These are phyloP conservation scores for Globisporangium rhizosaccharum DNA, from an alignment of 352 stramenopile species.

Conservation along the genomic window DNA sequence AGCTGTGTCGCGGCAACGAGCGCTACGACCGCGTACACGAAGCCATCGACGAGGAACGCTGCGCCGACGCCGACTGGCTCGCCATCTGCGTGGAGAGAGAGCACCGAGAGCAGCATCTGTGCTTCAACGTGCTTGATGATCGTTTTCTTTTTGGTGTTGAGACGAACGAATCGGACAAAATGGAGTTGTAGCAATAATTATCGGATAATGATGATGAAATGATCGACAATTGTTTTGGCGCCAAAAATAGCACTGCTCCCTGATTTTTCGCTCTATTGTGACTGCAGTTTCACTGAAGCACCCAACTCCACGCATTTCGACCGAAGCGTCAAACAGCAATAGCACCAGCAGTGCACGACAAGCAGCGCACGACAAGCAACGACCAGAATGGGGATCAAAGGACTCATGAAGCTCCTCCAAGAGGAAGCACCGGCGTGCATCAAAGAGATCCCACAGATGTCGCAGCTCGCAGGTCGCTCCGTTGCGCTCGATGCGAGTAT, in stretches of 20 bases:
- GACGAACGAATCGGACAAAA: neutral
- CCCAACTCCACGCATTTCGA: too few species aligned
- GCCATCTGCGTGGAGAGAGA: neutral
- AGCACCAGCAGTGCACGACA: neutral
- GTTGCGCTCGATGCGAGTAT: constrained; percentile 99
- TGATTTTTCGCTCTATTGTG: too few species aligned
- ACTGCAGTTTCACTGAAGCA: too few species aligned
- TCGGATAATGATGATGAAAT: neutral
- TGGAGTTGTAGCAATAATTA: too few species aligned
- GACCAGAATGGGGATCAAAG: constrained; percentile 97
- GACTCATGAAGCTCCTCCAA: constrained; percentile 97
- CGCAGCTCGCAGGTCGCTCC: constrained; percentile 92
- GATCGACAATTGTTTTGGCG: neutral
- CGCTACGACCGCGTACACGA: constrained; percentile 66
- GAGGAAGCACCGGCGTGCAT: constrained; percentile 96
- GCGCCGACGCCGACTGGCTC: constrained; percentile 45
- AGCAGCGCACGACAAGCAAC: neutral
- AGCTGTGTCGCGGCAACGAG: constrained; percentile 55
- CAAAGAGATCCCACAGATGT: constrained; percentile 93
- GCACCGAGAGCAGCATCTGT: neutral
- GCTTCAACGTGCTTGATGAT: neutral
- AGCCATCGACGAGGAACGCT: constrained; percentile 63
- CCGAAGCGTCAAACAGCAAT: neutral
- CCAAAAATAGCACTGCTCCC: neutral
- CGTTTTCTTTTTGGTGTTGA: neutral